Evolutionary conservation across 2,329 filamentous ascomycete genomes (phyloP).

Genomic region (Xylariales sp.): DNA sequence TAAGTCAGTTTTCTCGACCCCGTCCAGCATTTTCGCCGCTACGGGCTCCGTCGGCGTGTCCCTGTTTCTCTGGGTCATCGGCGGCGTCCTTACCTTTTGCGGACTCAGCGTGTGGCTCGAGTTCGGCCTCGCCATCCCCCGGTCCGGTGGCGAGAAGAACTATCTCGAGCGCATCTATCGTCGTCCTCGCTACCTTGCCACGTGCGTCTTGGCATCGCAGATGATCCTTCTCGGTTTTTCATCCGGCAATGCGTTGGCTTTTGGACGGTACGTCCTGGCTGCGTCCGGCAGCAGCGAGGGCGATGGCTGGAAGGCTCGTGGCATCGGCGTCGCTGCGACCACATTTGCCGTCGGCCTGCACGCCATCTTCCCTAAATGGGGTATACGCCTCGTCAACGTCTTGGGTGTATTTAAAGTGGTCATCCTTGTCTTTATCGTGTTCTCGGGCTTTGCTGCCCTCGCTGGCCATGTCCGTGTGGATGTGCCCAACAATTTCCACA

Average conservation of each 20-base stretch:
- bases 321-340: slow-evolving; percentile 64
- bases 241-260: slow-evolving; percentile 68
- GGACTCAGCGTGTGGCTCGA: slow-evolving; percentile 72
- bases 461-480: slow-evolving; percentile 61
- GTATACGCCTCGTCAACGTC: slow-evolving; percentile 68
- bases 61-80: slow-evolving; percentile 53
- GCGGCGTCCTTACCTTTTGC: slow-evolving; percentile 66
- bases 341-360: slow-evolving; percentile 68
- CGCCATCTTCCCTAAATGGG: slow-evolving; percentile 65
- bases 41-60: slow-evolving; percentile 64
- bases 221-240: slow-evolving; percentile 72
- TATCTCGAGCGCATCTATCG: slow-evolving; percentile 73
- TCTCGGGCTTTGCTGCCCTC: slow-evolving; percentile 68
- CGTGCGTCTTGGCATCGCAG: slow-evolving; percentile 69
- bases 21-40: slow-evolving; percentile 62
- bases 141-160: slow-evolving; percentile 73
- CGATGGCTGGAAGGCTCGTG: slow-evolving; percentile 68
- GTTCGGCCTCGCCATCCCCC: slow-evolving; percentile 71
- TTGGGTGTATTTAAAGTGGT: slow-evolving; percentile 71
- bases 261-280: slow-evolving; percentile 68
- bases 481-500: slow-evolving; percentile 67
- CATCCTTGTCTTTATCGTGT: slow-evolving; percentile 70
- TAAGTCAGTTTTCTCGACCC: slow-evolving; percentile 63
- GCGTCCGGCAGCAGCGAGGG: slow-evolving; percentile 60
- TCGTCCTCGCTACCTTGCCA: slow-evolving; percentile 68